Evolutionary conservation across 2,329 filamentous ascomycete genomes (phyloP).

Genomic region (Rhinocladiella mackenziei): DNA sequence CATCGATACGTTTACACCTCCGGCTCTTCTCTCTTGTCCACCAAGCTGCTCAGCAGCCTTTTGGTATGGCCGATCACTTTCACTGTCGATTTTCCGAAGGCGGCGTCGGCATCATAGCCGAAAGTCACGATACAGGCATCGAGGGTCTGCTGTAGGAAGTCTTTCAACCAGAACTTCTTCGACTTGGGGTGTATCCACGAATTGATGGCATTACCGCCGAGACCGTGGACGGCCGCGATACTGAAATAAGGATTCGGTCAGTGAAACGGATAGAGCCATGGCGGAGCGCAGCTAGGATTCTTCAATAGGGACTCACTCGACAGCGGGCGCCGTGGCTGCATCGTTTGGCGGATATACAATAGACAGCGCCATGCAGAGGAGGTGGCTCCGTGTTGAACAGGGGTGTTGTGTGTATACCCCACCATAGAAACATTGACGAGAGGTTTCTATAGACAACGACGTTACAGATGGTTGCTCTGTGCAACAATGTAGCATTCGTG

Average conservation of each 20-base stretch:
- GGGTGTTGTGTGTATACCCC: too few relatives aligned
- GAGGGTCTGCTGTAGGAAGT: conserved; percentile 17
- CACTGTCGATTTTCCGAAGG: conserved; percentile 35
- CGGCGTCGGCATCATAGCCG: conserved; percentile 15
- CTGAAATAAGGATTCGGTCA: conserved; percentile 23
- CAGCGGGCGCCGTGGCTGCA: background rate
- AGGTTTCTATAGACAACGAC: too few relatives aligned
- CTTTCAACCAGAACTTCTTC: conserved; percentile 18
- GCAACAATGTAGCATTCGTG: too few relatives aligned
- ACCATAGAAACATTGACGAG: too few relatives aligned
- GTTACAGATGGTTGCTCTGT: too few relatives aligned
- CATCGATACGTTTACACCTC: too few relatives aligned
- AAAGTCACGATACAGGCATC: conserved; percentile 25
- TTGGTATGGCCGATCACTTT: conserved; percentile 37
- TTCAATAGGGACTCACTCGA: conserved; percentile 2
- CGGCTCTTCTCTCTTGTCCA: conserved; percentile 23
- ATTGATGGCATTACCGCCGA: conserved; percentile 34
- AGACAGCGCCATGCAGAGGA: conserved; percentile 11
- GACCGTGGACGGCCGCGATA: conserved; percentile 38
- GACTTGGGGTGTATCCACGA: conserved; percentile 33
- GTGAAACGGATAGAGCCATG: background rate
- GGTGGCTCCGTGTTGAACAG: too few relatives aligned
- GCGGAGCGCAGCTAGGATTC: background rate
- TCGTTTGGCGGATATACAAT: conserved; percentile 1
- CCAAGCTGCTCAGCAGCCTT: conserved; percentile 29